These are phyloP conservation scores for Apophysomyces elegans DNA, from an alignment of 371 early-diverging fungal genomes.

Conservation along the genomic window DNA sequence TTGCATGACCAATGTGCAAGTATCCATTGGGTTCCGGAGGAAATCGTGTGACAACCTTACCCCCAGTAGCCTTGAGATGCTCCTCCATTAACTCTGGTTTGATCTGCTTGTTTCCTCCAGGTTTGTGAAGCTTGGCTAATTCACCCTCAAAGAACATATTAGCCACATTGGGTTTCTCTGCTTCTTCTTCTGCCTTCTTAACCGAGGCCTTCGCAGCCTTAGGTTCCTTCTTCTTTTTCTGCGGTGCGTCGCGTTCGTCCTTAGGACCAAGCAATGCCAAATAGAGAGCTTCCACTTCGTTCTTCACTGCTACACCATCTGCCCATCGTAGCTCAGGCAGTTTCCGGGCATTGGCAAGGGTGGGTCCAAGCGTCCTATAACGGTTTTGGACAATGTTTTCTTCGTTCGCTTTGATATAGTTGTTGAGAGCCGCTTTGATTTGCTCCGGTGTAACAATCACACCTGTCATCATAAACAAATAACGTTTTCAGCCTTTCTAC, in stretches of 20 bases:
- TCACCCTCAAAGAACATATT: constrained; percentile 91
- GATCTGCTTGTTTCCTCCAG: constrained; percentile 98
- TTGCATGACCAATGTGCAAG: constrained; percentile 99
- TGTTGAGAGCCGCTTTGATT: constrained; percentile 57
- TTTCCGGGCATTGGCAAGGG: constrained; percentile 76
- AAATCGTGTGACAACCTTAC: constrained; percentile 98
- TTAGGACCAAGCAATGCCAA: constrained; percentile 90
- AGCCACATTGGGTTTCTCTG: constrained; percentile 42
- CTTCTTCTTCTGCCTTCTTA: constrained; percentile 47
- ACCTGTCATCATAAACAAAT: constrained; percentile 46
- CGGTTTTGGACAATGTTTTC: constrained; percentile 80
- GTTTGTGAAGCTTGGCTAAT: constrained; percentile 90
- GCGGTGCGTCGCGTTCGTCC: constrained; percentile 90
- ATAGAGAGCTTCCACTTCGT: constrained; percentile 84
- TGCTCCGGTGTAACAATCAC: constrained; percentile 78
- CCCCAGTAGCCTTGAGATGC: constrained; percentile 95
- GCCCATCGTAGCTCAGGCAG: constrained; percentile 87
- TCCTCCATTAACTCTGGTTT: constrained; percentile 88
- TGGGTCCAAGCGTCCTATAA: constrained; percentile 77
- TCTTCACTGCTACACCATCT: constrained; percentile 83
- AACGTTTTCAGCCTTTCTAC: background rate
- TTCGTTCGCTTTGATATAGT: constrained; percentile 68
- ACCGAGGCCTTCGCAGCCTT: constrained; percentile 36
- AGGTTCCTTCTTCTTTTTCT: constrained; percentile 69
- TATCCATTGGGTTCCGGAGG: constrained; percentile 99